Base-by-base conservation (phyloP, 2,329 filamentous ascomycete species). In the Xylariaceae sp. region DNA sequence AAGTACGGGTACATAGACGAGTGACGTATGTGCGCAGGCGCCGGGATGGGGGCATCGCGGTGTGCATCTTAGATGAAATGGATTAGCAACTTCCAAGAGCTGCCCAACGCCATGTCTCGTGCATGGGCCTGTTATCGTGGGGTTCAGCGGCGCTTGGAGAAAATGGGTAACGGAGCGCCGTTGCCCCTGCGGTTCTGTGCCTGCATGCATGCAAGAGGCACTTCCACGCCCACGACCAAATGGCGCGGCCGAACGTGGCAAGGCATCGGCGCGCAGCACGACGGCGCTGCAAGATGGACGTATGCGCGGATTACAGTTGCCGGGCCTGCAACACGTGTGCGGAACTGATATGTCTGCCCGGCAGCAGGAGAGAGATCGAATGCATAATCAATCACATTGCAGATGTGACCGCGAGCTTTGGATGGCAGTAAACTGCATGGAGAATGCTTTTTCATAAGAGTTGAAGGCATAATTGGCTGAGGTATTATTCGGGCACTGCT, bases 251-350 rank as follows among this genome's bases (percentile, higher is more conserved):
- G 29, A 56, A 58, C 50, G 53, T 58, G 56, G 53, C 54, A 54
- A 15, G 34, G 42, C 29, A 15, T 26, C 29, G 42, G 56, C n/a
- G 40, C 12, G 30, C 43, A 16, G 36, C 6, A 45, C 51, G 32
- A 34, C 32, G 6, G 4, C 6, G 13, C 10, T 34, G 50, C 51
- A 43, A 30, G 53, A 8, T 26, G 8, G 26, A 26, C 5, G 26
- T 26, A 26, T 26, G 26, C n/a, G 45, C 47, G 44, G 32, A 43
- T 46, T 45, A 55, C 49, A 54, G 30, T 43, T 47, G 54, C 42
- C 45, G 48, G 46, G 16, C 40, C 37, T 5, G 15, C 50, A 56
- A 58, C 51, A 56, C 54, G 56, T 59, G 54, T 59, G 54, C 48
- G 49, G 49, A 52, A 36, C 18, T 43, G 16, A 54, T 54, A 54